These are phyloP conservation scores for Neonectria coccinea DNA, from an alignment of 2,329 filamentous ascomycete genomes.

Conservation along the genomic window DNA sequence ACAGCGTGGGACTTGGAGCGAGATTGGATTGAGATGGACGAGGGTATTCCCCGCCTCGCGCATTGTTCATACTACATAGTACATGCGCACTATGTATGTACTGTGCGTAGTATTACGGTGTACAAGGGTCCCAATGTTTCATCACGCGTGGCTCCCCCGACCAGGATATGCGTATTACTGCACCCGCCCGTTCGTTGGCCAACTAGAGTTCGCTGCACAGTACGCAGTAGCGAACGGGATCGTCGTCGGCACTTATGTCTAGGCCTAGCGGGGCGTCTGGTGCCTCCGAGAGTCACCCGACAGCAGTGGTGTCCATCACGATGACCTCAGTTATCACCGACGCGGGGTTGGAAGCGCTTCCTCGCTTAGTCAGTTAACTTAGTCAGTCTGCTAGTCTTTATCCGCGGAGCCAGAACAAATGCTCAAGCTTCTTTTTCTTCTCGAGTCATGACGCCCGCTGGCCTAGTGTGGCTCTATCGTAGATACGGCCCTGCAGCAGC, in stretches of 20 bases:
- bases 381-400: too few relatives aligned
- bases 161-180: constrained; percentile 7
- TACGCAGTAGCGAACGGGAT: background rate
- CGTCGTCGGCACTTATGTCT: constrained; percentile 12
- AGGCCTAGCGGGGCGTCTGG: background rate
- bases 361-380: background rate
- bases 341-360: background rate
- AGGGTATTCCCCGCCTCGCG: background rate
- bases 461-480: background rate
- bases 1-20: too few relatives aligned
- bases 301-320: background rate
- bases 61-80: background rate
- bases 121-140: constrained; percentile 18
- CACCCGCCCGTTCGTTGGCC: background rate
- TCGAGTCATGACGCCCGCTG: background rate
- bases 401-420: too few relatives aligned
- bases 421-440: background rate
- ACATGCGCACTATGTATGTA: too few relatives aligned
- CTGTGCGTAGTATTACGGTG: too few relatives aligned
- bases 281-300: constrained; percentile 16
- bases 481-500: background rate
- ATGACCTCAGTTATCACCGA: background rate
- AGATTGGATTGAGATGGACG: background rate
- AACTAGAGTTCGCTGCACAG: background rate
- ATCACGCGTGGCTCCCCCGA: constrained; percentile 23